Evolutionary conservation across 1,284 basidiomycete genomes (phyloP), one percentile per base, ranked within the genome.

Genomic region (Cutaneotrichosporon cutaneum): DNA sequence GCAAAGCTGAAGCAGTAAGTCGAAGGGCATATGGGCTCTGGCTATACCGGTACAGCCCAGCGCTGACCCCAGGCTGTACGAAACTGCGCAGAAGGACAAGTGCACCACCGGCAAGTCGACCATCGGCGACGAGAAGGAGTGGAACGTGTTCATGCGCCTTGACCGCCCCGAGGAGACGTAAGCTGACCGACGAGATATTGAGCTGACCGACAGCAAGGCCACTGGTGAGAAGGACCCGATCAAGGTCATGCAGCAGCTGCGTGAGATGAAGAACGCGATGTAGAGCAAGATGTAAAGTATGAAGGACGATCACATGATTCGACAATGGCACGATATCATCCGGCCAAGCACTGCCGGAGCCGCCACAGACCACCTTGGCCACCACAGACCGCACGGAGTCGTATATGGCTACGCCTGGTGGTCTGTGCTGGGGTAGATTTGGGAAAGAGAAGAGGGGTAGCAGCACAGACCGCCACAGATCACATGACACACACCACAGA

Each of bases 201-300:
- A 18, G 30, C 52, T 62, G 35, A 57, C 42, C 14, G 11, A 39
- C 71, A 84, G 84, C 72, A 77, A 80, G 56, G 83, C 83, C 0
- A 85, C 85, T 3, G 77, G 82, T 4, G 67, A 74, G 62, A 67
- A 60, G 0, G 75, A 79, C 4, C 75, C 84, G 7, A 81, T 83
- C 55, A 81, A 81, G 8, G 82, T 90, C 44, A 93, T 96, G 86
- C 83, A 85, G 64, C 82, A 83, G 57, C 80, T 97, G 54, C 82
- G 94, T 56, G 85, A 88, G 59, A 82, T 87, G 82, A 97, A 97
- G 85, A 96, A 96, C 77, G 83, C 83, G 63, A 90, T 86, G 80
- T 76, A 61, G 24, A 26, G 21, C 3, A 30, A 16, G 50, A 27
- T 32, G 51, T 9, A 21, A 53, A 26, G 10, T 42, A 10, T 26